Evolutionary conservation across 306 rosid species (phyloP).

Genomic region (Prunus kanzakura): DNA sequence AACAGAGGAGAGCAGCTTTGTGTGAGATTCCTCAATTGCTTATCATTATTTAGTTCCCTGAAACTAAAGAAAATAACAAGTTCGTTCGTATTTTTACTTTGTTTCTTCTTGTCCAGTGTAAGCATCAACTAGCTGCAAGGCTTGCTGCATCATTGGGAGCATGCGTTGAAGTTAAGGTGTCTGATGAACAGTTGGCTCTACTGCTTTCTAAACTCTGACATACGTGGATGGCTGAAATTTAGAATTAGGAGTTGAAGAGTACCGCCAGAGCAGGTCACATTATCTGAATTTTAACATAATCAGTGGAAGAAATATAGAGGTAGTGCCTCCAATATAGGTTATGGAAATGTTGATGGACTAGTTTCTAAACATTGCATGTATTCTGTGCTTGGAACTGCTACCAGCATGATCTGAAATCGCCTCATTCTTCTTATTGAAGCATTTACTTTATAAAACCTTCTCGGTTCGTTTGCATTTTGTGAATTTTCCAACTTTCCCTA

Average conservation of each 20-base stretch:
- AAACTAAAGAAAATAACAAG: background rate
- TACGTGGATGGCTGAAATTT: background rate
- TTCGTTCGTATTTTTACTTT: background rate
- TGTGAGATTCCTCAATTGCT: slow-evolving; percentile 43
- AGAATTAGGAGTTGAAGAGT: background rate
- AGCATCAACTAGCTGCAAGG: slow-evolving; percentile 88
- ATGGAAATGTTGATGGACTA: background rate
- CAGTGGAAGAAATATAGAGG: background rate
- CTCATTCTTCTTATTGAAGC: too few relatives aligned
- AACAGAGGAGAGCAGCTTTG: slow-evolving; percentile 89
- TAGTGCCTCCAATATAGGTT: background rate
- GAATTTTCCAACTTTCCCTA: too few relatives aligned
- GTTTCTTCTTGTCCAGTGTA: slow-evolving; percentile 49
- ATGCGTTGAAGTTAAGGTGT: slow-evolving; percentile 62
- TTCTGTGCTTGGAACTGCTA: background rate
- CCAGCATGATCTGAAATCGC: background rate
- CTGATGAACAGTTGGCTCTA: slow-evolving; percentile 71
- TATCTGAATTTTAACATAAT: background rate
- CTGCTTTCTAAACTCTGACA: slow-evolving; percentile 55
- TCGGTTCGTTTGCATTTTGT: too few relatives aligned
- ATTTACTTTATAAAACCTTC: too few relatives aligned
- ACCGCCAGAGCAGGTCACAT: background rate
- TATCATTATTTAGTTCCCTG: slow-evolving; percentile 6
- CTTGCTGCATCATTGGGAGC: slow-evolving; percentile 72
- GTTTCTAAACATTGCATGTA: background rate